Evolutionary conservation across 1,139 yeast species (phyloP).

Genomic region (Diutina mesorugosa): DNA sequence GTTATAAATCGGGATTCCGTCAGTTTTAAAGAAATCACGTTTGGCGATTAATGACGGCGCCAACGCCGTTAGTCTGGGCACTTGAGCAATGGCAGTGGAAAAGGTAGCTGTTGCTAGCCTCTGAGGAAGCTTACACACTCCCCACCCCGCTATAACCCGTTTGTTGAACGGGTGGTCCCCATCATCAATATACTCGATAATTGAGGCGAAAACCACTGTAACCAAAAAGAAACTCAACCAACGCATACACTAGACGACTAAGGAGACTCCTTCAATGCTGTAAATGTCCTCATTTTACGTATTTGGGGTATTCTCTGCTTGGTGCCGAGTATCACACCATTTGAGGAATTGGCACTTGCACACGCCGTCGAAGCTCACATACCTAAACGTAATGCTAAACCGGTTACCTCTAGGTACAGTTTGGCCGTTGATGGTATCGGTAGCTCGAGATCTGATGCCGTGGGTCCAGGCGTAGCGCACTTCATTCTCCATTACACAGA

Average conservation of each 20-base stretch:
- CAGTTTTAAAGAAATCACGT: neutral
- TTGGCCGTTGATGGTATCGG: neutral
- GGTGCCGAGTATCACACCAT: neutral
- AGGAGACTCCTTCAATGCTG: neutral
- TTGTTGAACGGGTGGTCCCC: neutral
- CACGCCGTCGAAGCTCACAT: neutral
- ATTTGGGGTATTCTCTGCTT: neutral
- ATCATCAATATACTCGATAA: neutral
- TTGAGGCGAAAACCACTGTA: neutral
- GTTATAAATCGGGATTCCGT: too few species aligned
- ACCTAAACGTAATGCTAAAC: neutral
- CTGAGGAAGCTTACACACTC: neutral
- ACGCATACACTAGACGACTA: neutral
- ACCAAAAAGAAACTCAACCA: neutral
- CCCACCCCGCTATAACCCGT: neutral
- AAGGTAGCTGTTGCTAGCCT: neutral
- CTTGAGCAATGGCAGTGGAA: neutral
- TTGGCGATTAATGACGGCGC: neutral
- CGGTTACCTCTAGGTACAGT: neutral
- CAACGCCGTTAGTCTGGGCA: neutral
- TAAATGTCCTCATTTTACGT: neutral
- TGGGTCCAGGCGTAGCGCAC: conserved; percentile 2
- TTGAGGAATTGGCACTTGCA: neutral
- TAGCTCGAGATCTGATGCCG: neutral
- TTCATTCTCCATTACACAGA: neutral